Base-by-base conservation (phyloP, 139 green algal species). In the Haematococcus lacustris region DNA sequence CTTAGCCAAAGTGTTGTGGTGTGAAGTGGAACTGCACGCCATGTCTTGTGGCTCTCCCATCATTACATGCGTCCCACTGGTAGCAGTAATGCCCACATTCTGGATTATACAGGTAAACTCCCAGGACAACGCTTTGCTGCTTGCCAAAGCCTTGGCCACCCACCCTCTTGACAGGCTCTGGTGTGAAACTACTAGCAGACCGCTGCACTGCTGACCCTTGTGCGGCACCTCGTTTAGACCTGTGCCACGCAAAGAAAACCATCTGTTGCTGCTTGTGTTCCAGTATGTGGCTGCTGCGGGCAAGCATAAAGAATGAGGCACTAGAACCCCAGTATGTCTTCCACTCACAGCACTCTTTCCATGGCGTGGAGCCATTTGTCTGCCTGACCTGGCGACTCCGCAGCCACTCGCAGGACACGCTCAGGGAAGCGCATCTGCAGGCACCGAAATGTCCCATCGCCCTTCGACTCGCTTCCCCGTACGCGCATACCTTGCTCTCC, bases 381-480 rank as follows among this genome's bases (percentile, higher is more conserved):
- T 21, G 72, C 72, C 7, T 77, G 63, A 3, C 69, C 50, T n/a
- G 72, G 28, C 2, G 43, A 65, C 4, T 67, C 43, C 7, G 72
- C 72, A 28, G 71, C 66, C 9, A 77, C 2, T 13, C 63, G 63
- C 47, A 77, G 50, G 34, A 77, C 38, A 3, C 72, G 72, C 37
- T 51, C 43, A 5, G 72, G 72, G 72, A 77, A 77, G 1, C 34
- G 40, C 63, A 77, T 71, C 72, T 77, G 64, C 43, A 59, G n/a
- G 40, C 30, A 71, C 37, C 34, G 51, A 50, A 40, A 40, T 40
- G 62, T n/a, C 6, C 32, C 40, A 43, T 30, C 5, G 33, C n/a
- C n/a, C n/a, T n/a, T 41, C 33, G 25, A 33, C 17, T 23, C 5
- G 25, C 57, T 64, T 26, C n/a, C 21, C 57, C 9, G 13, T 4